A percentile compares a stretch with the other conserved stretches of the same genome.
Evolutionary conservation across 352 stramenopile genomes (phyloP).

Genomic region (Phytophthora pinifolia): DNA sequence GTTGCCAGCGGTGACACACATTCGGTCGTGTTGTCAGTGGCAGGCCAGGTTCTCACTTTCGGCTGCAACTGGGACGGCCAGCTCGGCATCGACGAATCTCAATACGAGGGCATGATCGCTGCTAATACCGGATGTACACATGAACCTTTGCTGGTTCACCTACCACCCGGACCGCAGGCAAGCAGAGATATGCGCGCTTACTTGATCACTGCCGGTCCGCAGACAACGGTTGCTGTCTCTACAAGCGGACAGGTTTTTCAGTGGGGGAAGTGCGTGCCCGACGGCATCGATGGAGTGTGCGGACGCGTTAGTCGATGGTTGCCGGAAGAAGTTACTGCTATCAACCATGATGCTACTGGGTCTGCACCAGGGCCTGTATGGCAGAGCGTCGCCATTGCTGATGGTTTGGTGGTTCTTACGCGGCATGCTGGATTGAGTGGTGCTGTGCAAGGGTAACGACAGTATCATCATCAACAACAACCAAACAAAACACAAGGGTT

Average conservation of each 20-base stretch:
- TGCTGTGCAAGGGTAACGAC: not conserved
- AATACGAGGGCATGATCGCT: not conserved
- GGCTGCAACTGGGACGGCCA: conserved; percentile 77
- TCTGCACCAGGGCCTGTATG: conserved; percentile 18
- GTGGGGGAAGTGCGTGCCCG: conserved; percentile 39
- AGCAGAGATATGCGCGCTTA: conserved; percentile 13
- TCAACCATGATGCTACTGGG: not conserved
- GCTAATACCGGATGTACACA: conserved; percentile 18
- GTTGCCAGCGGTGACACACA: conserved; percentile 67
- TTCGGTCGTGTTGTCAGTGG: conserved; percentile 52
- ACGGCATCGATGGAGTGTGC: conserved; percentile 34
- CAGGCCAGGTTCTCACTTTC: conserved; percentile 52
- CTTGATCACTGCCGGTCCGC: conserved; percentile 31
- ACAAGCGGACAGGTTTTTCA: conserved; percentile 32
- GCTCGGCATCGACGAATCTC: conserved; percentile 49
- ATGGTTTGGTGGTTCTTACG: conserved; percentile 45
- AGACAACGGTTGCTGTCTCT: conserved; percentile 30
- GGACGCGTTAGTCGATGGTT: conserved; percentile 29
- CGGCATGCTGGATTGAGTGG: conserved; percentile 10
- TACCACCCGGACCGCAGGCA: conserved; percentile 1
- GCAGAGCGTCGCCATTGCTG: conserved; percentile 48
- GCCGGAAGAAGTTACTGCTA: conserved; percentile 23
- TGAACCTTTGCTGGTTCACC: conserved; percentile 14
- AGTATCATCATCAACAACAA: too few species aligned
- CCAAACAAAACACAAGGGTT: too few species aligned